Evolutionary conservation across 495 filamentous ascomycete species (phyloP).

Genomic region (Aspergillus coremiiformis): DNA sequence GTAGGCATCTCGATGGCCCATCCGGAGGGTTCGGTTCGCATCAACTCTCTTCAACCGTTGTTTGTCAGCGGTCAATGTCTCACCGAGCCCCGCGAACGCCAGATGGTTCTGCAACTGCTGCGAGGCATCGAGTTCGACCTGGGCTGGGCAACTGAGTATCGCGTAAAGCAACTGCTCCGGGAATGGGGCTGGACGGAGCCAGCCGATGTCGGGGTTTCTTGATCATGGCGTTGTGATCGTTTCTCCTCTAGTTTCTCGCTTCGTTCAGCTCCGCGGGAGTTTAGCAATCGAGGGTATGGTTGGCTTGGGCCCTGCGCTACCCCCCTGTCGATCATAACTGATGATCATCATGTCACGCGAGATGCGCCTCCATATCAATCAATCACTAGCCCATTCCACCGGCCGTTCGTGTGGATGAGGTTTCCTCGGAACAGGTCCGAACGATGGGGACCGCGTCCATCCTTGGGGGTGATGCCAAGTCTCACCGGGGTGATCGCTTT

Average conservation of each 20-base stretch:
- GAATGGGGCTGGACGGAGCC: constrained; percentile 48
- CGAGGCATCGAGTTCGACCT: constrained; percentile 51
- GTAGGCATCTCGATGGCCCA: constrained; percentile 48
- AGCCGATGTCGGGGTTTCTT: constrained; percentile 2
- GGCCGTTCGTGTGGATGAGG: not conserved
- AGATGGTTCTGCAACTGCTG: constrained; percentile 44
- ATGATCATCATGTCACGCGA: not conserved
- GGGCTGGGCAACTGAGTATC: constrained; percentile 59
- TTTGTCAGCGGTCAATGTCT: constrained; percentile 57
- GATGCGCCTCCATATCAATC: not conserved
- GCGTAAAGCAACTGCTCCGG: constrained; percentile 47
- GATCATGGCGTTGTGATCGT: not conserved
- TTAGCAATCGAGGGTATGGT: not conserved
- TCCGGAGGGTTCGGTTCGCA: constrained; percentile 47
- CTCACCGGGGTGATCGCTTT: not conserved
- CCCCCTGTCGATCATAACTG: not conserved
- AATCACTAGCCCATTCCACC: not conserved
- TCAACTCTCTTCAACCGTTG: constrained; percentile 54
- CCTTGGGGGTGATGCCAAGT: not conserved
- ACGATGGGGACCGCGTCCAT: not conserved
- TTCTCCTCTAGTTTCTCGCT: not conserved
- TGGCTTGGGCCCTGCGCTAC: not conserved
- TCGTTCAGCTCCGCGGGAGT: not conserved
- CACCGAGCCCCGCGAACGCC: constrained; percentile 41
- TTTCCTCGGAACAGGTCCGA: not conserved